Percentiles rank a stretch among this genome's conserved stretches.
These are phyloP conservation scores for Nematocida major DNA, from an alignment of 371 early-diverging fungal genomes.

Conservation along the genomic window DNA sequence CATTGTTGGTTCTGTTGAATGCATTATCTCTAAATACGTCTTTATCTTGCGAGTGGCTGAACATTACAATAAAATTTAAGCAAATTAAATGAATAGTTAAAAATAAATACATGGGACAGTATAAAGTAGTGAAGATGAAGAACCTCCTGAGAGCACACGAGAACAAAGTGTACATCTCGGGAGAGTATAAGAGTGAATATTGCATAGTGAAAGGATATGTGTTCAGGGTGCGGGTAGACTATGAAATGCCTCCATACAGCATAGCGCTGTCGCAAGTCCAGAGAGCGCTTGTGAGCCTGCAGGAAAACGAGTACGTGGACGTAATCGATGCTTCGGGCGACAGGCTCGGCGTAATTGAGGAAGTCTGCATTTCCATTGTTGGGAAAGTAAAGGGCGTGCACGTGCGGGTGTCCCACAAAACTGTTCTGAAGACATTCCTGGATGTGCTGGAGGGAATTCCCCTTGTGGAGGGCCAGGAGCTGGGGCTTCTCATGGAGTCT, in stretches of 20 bases:
- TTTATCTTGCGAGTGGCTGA: constrained; percentile 30
- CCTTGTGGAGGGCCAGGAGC: constrained; percentile 24
- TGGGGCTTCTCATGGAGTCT: constrained; percentile 8
- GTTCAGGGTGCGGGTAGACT: constrained; percentile 5
- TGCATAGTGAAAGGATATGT: constrained; percentile 32
- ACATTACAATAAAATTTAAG: constrained; percentile 41
- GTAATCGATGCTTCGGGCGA: not conserved
- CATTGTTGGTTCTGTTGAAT: not conserved
- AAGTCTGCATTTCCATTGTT: constrained; percentile 20
- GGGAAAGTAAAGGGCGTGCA: constrained; percentile 8
- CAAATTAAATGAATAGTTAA: constrained; percentile 15
- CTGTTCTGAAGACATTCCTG: not conserved
- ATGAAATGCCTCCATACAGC: not conserved
- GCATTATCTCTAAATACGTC: constrained; percentile 4
- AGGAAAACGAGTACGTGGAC: constrained; percentile 10
- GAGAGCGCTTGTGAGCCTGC: not conserved
- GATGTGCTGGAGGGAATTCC: constrained; percentile 24
- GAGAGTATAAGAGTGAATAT: constrained; percentile 2
- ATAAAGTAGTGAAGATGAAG: constrained; percentile 44
- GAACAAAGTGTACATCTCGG: constrained; percentile 39
- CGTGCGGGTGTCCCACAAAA: not conserved
- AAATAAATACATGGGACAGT: constrained; percentile 5
- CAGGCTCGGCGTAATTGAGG: constrained; percentile 1
- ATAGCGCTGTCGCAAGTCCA: constrained; percentile 43
- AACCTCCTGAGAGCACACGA: constrained; percentile 23